These are phyloP conservation scores for Trichoderma citrinoviride DNA, from an alignment of 2,329 filamentous ascomycete species.

Conservation along the genomic window DNA sequence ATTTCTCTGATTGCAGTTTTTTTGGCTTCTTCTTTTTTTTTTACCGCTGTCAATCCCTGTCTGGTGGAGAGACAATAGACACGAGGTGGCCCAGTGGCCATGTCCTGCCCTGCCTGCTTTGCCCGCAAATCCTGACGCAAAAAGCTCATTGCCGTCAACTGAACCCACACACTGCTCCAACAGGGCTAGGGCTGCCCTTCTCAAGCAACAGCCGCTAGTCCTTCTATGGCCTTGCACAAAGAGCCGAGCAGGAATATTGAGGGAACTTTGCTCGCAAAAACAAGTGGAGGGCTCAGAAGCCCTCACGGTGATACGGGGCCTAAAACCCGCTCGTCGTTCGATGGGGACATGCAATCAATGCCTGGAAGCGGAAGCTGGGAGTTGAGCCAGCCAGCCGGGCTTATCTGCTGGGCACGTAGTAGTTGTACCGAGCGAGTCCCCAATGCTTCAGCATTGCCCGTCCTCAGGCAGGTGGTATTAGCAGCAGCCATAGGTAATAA, in stretches of 20 bases:
- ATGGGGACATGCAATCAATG: background rate
- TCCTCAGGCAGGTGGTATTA: background rate
- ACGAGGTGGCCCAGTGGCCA: background rate
- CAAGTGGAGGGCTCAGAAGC: constrained; percentile 20
- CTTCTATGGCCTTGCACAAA: background rate
- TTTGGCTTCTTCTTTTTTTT: background rate
- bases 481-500: too few species aligned
- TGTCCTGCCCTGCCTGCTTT: too few species aligned
- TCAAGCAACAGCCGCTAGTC: background rate
- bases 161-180: constrained; percentile 8
- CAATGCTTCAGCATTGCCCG: background rate
- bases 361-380: constrained; percentile 16
- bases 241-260: background rate
- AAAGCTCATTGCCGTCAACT: background rate
- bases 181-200: background rate
- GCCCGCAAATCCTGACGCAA: too few species aligned
- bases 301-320: constrained; percentile 17
- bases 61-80: background rate
- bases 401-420: background rate
- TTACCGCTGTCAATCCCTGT: background rate
- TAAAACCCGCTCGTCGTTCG: constrained; percentile 1
- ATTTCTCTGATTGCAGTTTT: background rate
- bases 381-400: too few species aligned
- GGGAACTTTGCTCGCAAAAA: background rate
- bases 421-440: too few species aligned